Evolutionary conservation across 1,284 basidiomycete species (phyloP).

Genomic region (Sanguinoderma infundibulare): DNA sequence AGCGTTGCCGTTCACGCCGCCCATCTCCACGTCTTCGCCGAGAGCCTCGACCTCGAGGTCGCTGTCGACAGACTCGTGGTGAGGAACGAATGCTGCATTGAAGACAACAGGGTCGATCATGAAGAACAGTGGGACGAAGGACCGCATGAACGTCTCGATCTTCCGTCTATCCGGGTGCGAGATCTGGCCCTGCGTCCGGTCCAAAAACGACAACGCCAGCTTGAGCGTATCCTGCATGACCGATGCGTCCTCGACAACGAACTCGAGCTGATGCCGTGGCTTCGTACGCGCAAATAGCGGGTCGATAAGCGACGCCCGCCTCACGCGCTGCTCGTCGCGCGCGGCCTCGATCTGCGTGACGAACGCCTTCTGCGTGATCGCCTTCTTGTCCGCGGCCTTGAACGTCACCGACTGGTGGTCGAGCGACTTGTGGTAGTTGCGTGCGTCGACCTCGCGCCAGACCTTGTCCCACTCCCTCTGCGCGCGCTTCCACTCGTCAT

Average conservation of each 20-base stretch:
- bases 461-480: slow-evolving; percentile 99
- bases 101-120: slow-evolving; percentile 73
- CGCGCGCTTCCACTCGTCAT: slow-evolving; percentile 99
- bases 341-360: slow-evolving; percentile 90
- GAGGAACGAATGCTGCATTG: slow-evolving; percentile 65
- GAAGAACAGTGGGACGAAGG: slow-evolving; percentile 79
- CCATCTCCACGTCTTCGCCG: slow-evolving; percentile 54
- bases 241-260: slow-evolving; percentile 74
- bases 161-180: slow-evolving; percentile 75
- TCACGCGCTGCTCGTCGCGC: slow-evolving; percentile 85
- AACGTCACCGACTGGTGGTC: slow-evolving; percentile 94
- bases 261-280: slow-evolving; percentile 82
- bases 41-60: slow-evolving; percentile 54
- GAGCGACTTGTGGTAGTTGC: slow-evolving; percentile 92
- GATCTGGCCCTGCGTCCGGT: slow-evolving; percentile 83
- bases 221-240: slow-evolving; percentile 90
- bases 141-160: slow-evolving; percentile 85
- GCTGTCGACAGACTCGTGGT: slow-evolving; percentile 46
- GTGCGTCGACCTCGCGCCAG: slow-evolving; percentile 95
- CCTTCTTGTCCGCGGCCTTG: slow-evolving; percentile 93
- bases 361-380: slow-evolving; percentile 82
- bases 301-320: slow-evolving; percentile 77
- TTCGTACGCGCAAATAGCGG: slow-evolving; percentile 75
- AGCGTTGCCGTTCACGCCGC: slow-evolving; percentile 38
- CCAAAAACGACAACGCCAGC: slow-evolving; percentile 89